Percentiles rank a stretch among this genome's conserved stretches.
phyloP scores from a whole-genome alignment of 768 basidiomycete species.

The Auricularia auricula-judae region DNA sequence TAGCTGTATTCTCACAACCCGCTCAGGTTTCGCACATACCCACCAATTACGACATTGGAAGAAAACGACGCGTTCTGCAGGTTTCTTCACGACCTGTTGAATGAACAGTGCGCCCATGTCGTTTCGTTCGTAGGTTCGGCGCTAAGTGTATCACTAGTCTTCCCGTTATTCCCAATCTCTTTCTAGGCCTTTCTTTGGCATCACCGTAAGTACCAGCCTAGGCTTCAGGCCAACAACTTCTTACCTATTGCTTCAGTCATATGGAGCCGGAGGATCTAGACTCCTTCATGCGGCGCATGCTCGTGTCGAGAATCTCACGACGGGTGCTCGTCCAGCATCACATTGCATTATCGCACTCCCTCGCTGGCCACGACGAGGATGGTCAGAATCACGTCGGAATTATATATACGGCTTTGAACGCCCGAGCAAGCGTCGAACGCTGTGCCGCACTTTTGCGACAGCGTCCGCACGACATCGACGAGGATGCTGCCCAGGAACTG shows the following conservation, averaged over 20 bases:
- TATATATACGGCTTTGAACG: conserved; percentile 65
- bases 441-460: conserved; percentile 48
- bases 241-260: conserved; percentile 19
- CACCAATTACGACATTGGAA: conserved; percentile 53
- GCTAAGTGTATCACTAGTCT: conserved; percentile 31
- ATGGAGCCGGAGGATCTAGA: conserved; percentile 71
- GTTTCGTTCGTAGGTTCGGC: conserved; percentile 2
- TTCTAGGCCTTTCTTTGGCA: conserved; percentile 75
- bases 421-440: conserved; percentile 58
- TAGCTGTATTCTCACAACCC: conserved; percentile 7
- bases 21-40: conserved; percentile 59
- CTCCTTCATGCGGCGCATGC: conserved; percentile 84
- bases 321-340: conserved; percentile 87
- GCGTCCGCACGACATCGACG: conserved; percentile 34
- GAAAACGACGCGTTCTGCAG: conserved; percentile 75
- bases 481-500: conserved; percentile 18
- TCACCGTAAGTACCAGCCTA: conserved; percentile 31
- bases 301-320: conserved; percentile 80
- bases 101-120: conserved; percentile 53
- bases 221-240: neutral
- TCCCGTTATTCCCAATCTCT: conserved; percentile 68
- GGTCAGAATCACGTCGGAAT: conserved; percentile 58
- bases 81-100: conserved; percentile 51
- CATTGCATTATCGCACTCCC: conserved; percentile 61
- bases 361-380: conserved; percentile 24